Evolutionary conservation across 257 asterid species (phyloP).

Genomic region (Scutellaria minor): DNA sequence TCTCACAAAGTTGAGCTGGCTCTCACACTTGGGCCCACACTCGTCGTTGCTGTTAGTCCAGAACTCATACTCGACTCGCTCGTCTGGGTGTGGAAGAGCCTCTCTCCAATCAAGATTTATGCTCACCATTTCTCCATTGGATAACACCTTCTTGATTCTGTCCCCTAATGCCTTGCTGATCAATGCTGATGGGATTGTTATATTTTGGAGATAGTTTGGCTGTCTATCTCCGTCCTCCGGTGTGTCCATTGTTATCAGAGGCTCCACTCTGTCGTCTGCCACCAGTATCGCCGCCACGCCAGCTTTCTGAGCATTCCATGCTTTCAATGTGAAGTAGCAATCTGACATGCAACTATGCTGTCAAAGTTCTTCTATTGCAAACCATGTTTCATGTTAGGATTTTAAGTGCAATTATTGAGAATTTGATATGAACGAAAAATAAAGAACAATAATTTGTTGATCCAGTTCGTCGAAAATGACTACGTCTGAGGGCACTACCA

Average conservation of each 20-base stretch:
- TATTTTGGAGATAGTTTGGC: constrained; percentile 73
- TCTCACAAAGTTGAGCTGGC: constrained; percentile 71
- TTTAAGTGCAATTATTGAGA: too few relatives aligned
- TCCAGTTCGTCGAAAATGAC: too few relatives aligned
- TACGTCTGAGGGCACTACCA: too few relatives aligned
- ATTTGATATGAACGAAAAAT: too few relatives aligned
- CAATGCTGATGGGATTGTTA: constrained; percentile 82
- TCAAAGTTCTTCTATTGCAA: too few relatives aligned
- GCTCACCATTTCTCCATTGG: constrained; percentile 74
- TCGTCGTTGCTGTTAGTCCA: constrained; percentile 97
- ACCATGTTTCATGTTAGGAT: too few relatives aligned
- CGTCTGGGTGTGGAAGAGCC: constrained; percentile 97
- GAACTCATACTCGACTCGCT: constrained; percentile 89
- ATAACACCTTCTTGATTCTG: constrained; percentile 61
- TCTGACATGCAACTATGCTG: constrained; percentile 48
- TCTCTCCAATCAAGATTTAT: constrained; percentile 92
- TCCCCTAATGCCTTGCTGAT: constrained; percentile 85
- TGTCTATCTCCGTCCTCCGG: constrained; percentile 73
- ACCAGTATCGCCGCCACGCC: constrained; percentile 97
- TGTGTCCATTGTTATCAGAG: constrained; percentile 89
- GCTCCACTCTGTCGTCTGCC: constrained; percentile 77
- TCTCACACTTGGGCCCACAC: constrained; percentile 83
- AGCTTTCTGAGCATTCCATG: constrained; percentile 89
- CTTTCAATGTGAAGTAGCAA: constrained; percentile 85
- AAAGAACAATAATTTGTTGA: too few relatives aligned